Percentiles rank a stretch among this genome's conserved stretches.
phyloP scores from a whole-genome alignment of 2,329 filamentous ascomycete genomes.

The Cordyceps fumosorosea region DNA sequence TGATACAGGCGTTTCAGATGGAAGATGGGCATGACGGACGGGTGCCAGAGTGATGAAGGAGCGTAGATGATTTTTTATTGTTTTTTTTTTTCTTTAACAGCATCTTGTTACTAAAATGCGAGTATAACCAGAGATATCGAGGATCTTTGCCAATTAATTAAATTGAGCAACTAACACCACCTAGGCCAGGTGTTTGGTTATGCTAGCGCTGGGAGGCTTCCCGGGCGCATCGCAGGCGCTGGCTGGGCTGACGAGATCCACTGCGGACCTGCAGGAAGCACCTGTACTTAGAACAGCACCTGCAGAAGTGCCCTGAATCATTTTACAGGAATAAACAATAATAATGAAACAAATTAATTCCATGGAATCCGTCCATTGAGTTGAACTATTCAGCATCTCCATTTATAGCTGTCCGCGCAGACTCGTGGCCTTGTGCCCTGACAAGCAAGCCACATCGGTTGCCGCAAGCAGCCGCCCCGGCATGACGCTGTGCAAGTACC shows the following conservation, averaged over 20 bases:
- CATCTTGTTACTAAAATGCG: not conserved
- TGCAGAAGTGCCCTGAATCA: not conserved
- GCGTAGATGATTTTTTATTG: not conserved
- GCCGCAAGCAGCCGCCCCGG: not conserved
- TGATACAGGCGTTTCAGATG: constrained; percentile 1
- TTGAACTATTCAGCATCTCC: too few species aligned
- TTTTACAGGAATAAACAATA: not conserved
- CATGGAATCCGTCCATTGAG: too few species aligned
- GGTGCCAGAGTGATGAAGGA: not conserved
- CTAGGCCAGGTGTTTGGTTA: not conserved
- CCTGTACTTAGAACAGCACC: not conserved
- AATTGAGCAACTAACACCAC: not conserved
- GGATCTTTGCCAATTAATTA: too few species aligned
- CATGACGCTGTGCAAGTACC: not conserved
- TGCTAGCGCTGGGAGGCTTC: not conserved
- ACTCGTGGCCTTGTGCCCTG: too few species aligned
- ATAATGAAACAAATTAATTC: too few species aligned
- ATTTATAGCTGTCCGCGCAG: not conserved
- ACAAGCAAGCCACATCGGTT: not conserved
- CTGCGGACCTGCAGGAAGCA: not conserved
- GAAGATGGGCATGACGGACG: not conserved
- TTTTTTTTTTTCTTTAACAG: not conserved
- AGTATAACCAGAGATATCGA: not conserved
- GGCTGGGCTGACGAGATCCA: not conserved
- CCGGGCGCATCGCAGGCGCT: not conserved